Percentiles rank a stretch among this genome's conserved stretches.
phyloP scores from a whole-genome alignment of 2,329 filamentous ascomycete genomes.

The Calonectria multiphialidica region DNA sequence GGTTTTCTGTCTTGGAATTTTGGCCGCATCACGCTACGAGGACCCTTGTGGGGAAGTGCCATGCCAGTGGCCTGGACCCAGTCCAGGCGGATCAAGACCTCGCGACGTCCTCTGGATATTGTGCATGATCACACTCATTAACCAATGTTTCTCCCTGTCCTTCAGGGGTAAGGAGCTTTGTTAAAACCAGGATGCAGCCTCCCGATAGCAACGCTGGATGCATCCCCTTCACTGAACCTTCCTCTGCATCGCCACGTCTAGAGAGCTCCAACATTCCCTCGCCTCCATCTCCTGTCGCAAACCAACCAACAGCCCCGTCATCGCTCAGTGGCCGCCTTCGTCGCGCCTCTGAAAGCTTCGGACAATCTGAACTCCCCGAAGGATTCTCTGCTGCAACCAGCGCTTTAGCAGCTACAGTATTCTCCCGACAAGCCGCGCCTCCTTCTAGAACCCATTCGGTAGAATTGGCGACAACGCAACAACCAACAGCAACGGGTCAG shows the following conservation, averaged over 20 bases:
- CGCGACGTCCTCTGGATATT: not conserved
- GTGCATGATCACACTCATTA: not conserved
- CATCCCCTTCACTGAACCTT: conserved; percentile 40
- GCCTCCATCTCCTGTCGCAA: conserved; percentile 17
- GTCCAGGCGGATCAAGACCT: not conserved
- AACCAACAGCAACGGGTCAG: conserved; percentile 37
- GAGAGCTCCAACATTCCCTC: conserved; percentile 18
- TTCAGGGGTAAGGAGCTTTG: not conserved
- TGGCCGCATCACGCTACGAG: too few relatives aligned
- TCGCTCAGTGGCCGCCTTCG: conserved; percentile 49
- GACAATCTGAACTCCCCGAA: conserved; percentile 59
- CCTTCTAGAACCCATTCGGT: conserved; percentile 32
- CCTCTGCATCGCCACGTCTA: conserved; percentile 25
- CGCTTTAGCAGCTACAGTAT: conserved; percentile 57
- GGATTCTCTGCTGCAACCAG: conserved; percentile 63
- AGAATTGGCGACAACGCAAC: conserved; percentile 30
- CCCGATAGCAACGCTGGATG: conserved; percentile 29
- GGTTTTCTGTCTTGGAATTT: too few relatives aligned
- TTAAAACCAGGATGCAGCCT: not conserved
- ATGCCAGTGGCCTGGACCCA: not conserved
- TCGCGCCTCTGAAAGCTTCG: conserved; percentile 53
- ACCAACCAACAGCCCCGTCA: conserved; percentile 46
- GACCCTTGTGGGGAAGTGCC: not conserved
- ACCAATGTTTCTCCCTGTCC: not conserved
- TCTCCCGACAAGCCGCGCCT: conserved; percentile 39